Evolutionary conservation across 305 asterid species (phyloP).

Genomic region (Nicotiana rustica): DNA sequence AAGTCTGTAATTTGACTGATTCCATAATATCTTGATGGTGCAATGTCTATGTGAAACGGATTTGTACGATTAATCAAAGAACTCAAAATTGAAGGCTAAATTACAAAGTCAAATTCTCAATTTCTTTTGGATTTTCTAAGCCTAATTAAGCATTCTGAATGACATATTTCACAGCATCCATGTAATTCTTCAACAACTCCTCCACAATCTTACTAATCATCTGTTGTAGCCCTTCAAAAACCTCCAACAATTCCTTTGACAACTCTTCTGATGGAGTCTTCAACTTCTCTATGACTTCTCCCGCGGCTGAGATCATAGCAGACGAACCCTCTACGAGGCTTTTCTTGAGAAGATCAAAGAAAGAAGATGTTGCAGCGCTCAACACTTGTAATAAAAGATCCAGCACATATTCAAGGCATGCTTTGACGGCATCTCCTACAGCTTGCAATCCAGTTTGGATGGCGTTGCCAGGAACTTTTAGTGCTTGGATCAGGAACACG

Average conservation of each 20-base stretch:
- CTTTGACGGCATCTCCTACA: slow-evolving; percentile 37
- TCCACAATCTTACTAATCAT: slow-evolving; percentile 45
- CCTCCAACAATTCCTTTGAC: slow-evolving; percentile 50
- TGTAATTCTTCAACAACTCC: slow-evolving; percentile 52
- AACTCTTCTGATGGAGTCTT: slow-evolving; percentile 47
- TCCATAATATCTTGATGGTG: neutral
- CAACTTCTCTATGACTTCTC: slow-evolving; percentile 49
- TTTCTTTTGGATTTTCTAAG: neutral
- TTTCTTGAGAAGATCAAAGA: slow-evolving; percentile 51
- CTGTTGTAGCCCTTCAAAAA: slow-evolving; percentile 49
- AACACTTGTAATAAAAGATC: slow-evolving; percentile 39
- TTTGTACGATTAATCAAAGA: neutral
- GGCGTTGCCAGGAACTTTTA: slow-evolving; percentile 53
- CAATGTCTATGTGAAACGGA: neutral
- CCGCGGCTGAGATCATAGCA: slow-evolving; percentile 39
- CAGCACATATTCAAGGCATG: slow-evolving; percentile 47
- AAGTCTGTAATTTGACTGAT: too few species aligned
- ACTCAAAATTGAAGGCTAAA: neutral
- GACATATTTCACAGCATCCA: slow-evolving; percentile 53
- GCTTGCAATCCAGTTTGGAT: slow-evolving; percentile 51
- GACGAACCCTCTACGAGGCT: slow-evolving; percentile 42
- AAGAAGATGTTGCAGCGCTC: slow-evolving; percentile 40
- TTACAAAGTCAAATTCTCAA: neutral
- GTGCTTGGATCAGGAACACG: slow-evolving; percentile 53
- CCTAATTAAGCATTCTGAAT: slow-evolving; percentile 40